Conservation (phyloP, 2,329 filamentous ascomycete genomes). For the Xylaria sp. region DNA sequence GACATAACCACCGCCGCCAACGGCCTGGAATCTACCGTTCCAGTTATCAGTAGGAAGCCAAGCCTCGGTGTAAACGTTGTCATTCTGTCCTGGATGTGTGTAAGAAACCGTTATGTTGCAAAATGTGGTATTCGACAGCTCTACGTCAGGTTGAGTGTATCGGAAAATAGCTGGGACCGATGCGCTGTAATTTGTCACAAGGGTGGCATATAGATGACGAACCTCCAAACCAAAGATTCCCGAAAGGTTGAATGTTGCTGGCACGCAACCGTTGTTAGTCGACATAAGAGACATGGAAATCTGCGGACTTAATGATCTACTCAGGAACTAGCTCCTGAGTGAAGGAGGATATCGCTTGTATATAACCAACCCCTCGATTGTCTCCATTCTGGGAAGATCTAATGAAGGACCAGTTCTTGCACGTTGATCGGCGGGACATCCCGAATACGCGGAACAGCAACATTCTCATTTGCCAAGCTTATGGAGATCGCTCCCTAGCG, state of each 20-base stretch:
- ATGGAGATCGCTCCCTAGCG: too few species aligned
- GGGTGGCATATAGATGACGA: not conserved
- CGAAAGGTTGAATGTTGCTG: slow-evolving; percentile 4
- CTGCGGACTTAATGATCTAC: not conserved
- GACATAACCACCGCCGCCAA: slow-evolving; percentile 51
- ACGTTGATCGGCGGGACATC: too few species aligned
- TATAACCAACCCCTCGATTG: too few species aligned
- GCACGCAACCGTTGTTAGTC: not conserved
- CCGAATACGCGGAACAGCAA: too few species aligned
- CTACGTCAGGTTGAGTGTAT: not conserved
- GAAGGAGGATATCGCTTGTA: too few species aligned
- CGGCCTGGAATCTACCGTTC: slow-evolving; percentile 48
- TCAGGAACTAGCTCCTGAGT: too few species aligned
- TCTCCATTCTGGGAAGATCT: too few species aligned
- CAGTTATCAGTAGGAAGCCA: slow-evolving; percentile 46
- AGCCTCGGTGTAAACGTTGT: slow-evolving; percentile 51
- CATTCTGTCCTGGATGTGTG: slow-evolving; percentile 55
- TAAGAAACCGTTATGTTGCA: slow-evolving; percentile 58
- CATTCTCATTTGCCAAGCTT: too few species aligned
- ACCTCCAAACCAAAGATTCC: slow-evolving; percentile 1
- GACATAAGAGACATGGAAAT: not conserved
- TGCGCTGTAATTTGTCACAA: slow-evolving; percentile 8
- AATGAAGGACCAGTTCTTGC: too few species aligned
- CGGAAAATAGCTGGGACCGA: not conserved
- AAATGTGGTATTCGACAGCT: slow-evolving; percentile 38